These are phyloP conservation scores for Kandelia obovata DNA, from an alignment of 345 rosid genomes.

Conservation along the genomic window DNA sequence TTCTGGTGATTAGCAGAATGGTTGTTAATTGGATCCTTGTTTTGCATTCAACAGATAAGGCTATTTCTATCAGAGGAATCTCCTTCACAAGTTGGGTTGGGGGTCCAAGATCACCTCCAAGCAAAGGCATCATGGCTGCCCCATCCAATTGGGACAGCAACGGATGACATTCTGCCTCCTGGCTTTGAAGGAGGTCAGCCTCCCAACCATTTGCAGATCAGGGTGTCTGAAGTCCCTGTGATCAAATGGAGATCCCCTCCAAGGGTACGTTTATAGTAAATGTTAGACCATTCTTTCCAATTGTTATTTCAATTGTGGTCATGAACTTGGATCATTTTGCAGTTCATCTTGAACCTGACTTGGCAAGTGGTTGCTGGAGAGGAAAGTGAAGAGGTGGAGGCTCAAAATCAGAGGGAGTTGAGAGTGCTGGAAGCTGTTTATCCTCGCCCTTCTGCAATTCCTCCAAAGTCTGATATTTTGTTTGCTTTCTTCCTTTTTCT, in stretches of 20 bases:
- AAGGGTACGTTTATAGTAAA: constrained; percentile 41
- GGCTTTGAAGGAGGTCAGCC: constrained; percentile 76
- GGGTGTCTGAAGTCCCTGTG: constrained; percentile 63
- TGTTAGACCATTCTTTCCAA: constrained; percentile 6
- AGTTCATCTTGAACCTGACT: constrained; percentile 48
- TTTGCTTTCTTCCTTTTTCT: constrained; percentile 11
- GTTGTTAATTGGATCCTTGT: neutral
- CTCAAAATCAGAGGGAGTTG: constrained; percentile 72
- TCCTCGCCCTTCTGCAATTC: constrained; percentile 85
- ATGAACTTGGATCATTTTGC: constrained; percentile 30
- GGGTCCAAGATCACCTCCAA: constrained; percentile 88
- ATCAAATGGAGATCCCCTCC: constrained; percentile 70
- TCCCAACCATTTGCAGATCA: constrained; percentile 44
- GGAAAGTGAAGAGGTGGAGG: constrained; percentile 73
- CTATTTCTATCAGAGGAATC: constrained; percentile 82
- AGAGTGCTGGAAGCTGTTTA: constrained; percentile 95
- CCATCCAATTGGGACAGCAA: constrained; percentile 41
- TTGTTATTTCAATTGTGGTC: constrained; percentile 7
- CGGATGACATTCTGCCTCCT: constrained; percentile 76
- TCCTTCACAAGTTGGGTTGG: constrained; percentile 81
- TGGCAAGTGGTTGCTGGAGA: constrained; percentile 96
- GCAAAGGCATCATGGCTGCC: constrained; percentile 60
- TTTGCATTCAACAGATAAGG: constrained; percentile 49
- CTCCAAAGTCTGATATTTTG: constrained; percentile 55
- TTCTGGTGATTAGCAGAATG: neutral